phyloP scores from a whole-genome alignment of 2,329 filamentous ascomycete species.

The Purpureocillium lavendulum region DNA sequence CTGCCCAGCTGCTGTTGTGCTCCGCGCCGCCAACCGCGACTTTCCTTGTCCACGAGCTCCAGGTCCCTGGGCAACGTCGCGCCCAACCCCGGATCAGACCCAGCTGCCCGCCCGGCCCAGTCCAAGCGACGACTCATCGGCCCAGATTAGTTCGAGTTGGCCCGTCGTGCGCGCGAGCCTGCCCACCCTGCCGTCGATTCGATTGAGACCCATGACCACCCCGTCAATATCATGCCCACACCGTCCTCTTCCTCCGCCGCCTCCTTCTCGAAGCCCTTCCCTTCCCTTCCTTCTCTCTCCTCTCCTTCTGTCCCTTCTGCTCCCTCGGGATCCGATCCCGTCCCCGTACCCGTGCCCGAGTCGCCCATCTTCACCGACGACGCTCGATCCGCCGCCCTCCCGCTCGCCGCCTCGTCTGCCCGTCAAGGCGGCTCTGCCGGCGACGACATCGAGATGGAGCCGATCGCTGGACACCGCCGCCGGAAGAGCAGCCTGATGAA shows the following conservation, averaged over 20 bases:
- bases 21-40: too few relatives aligned
- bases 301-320: neutral
- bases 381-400: slow-evolving; percentile 1
- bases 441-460: slow-evolving; percentile 48
- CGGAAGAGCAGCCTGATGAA: slow-evolving; percentile 47
- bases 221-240: too few relatives aligned
- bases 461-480: slow-evolving; percentile 44
- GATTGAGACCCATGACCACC: too few relatives aligned
- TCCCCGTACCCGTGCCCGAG: neutral
- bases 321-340: neutral
- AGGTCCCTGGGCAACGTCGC: too few relatives aligned
- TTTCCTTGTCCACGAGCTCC: too few relatives aligned
- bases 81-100: neutral
- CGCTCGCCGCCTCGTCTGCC: slow-evolving; percentile 8
- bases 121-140: too few relatives aligned
- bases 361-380: slow-evolving; percentile 1
- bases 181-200: too few relatives aligned
- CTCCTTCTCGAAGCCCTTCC: neutral
- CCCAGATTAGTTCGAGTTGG: too few relatives aligned
- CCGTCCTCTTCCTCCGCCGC: too few relatives aligned
- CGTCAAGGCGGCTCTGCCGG: slow-evolving; percentile 9
- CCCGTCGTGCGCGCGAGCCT: too few relatives aligned
- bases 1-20: too few relatives aligned
- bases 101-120: neutral
- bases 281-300: neutral